Percentiles rank a stretch among this genome's conserved stretches.
Conservation (phyloP, 2,329 filamentous ascomycete genomes). For the Lachnellula arida region DNA sequence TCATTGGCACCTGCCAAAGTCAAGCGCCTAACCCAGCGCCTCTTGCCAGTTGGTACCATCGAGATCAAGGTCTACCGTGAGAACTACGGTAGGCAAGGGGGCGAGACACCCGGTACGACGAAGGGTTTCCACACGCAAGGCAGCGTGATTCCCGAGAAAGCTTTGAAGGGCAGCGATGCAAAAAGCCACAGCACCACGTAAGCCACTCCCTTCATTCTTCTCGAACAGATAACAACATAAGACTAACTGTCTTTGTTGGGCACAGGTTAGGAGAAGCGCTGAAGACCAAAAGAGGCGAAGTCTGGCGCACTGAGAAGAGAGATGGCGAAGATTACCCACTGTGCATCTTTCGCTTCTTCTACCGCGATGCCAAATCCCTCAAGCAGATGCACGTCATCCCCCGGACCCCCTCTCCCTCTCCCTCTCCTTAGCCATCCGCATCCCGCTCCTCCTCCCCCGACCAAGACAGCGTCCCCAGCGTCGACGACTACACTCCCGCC, state of each 20-base stretch:
- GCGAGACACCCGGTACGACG: neutral
- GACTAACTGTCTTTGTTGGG: too few species aligned
- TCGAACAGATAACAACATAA: too few species aligned
- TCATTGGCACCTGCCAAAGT: neutral
- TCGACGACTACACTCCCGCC: neutral
- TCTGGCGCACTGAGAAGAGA: conserved; percentile 4
- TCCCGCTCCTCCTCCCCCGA: neutral
- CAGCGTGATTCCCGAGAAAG: conserved; percentile 13
- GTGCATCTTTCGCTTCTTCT: conserved; percentile 23
- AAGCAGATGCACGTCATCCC: conserved; percentile 21
- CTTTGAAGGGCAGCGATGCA: conserved; percentile 13
- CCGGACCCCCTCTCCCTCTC: conserved; percentile 15
- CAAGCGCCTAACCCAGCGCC: neutral
- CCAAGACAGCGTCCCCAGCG: neutral
- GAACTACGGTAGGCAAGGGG: conserved; percentile 1
- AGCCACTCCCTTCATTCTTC: neutral
- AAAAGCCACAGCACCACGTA: conserved; percentile 19
- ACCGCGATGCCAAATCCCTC: conserved; percentile 19
- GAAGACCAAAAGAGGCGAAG: neutral
- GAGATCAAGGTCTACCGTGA: conserved; percentile 13
- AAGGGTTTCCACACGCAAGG: neutral
- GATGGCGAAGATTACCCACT: conserved; percentile 19
- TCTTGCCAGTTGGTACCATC: conserved; percentile 10
- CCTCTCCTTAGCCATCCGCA: neutral
- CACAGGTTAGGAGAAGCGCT: neutral